These are phyloP conservation scores for Barbatosphaeria neglecta DNA, from an alignment of 495 filamentous ascomycete species.

Conservation along the genomic window DNA sequence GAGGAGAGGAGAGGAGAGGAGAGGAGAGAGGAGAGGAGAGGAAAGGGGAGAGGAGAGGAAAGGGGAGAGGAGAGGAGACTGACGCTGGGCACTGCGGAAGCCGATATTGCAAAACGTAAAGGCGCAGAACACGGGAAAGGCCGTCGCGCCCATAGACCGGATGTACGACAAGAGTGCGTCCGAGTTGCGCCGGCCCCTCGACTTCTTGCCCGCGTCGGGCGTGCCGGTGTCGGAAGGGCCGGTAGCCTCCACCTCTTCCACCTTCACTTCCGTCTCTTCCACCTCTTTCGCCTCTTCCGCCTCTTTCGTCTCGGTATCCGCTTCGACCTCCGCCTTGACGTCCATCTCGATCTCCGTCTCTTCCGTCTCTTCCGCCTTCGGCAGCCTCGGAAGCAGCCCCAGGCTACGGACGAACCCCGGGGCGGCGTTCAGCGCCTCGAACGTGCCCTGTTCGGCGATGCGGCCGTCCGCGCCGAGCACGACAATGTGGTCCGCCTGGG, in stretches of 20 bases:
- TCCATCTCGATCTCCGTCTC: not conserved
- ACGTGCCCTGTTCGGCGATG: constrained; percentile 34
- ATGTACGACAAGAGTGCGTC: constrained; percentile 7
- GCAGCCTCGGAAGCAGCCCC: constrained; percentile 1
- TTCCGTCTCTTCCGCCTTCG: not conserved
- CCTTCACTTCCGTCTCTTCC: not conserved
- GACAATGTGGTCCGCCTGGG: constrained; percentile 33
- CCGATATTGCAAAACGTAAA: constrained; percentile 4
- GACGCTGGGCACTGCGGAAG: constrained; percentile 5
- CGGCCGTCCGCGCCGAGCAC: constrained; percentile 24
- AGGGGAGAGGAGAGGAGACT: not conserved
- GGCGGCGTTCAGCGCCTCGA: constrained; percentile 3
- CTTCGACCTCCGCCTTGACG: too few relatives aligned
- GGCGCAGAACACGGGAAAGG: constrained; percentile 2
- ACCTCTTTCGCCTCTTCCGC: too few relatives aligned
- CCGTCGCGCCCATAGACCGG: constrained; percentile 2
- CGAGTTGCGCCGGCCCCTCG: constrained; percentile 6
- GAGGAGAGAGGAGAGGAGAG: too few relatives aligned
- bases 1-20: too few relatives aligned
- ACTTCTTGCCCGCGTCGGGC: not conserved
- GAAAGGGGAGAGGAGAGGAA: too few relatives aligned
- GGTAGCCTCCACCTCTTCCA: not conserved
- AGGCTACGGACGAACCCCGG: constrained; percentile 6
- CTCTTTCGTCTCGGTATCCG: too few relatives aligned
- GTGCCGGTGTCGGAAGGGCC: not conserved